Evolutionary conservation across 2,329 filamentous ascomycete species (phyloP).

Genomic region (Ascosphaera apis): DNA sequence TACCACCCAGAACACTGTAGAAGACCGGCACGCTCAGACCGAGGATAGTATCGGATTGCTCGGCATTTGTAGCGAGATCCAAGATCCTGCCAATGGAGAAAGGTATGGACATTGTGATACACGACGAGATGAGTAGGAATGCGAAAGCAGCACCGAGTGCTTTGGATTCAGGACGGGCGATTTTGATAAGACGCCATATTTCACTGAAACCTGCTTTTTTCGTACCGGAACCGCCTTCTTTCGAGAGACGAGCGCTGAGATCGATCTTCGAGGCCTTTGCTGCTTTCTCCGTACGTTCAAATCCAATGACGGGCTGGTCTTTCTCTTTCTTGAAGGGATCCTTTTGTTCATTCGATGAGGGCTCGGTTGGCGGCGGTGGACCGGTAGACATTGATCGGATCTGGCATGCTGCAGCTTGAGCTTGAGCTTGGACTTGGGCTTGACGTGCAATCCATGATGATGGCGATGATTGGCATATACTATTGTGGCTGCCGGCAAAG

Average conservation of each 20-base stretch:
- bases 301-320: constrained; percentile 33
- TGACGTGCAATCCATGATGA: constrained; percentile 3
- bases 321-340: constrained; percentile 13
- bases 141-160: constrained; percentile 59
- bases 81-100: constrained; percentile 93
- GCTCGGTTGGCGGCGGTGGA: too few relatives aligned
- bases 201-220: constrained; percentile 44
- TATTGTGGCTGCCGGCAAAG: background rate
- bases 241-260: constrained; percentile 64
- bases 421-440: background rate
- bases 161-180: constrained; percentile 63
- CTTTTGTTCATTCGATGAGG: too few relatives aligned
- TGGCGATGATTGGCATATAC: background rate
- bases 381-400: background rate
- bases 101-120: constrained; percentile 86
- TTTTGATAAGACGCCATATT: constrained; percentile 68
- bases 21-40: constrained; percentile 72
- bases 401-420: background rate
- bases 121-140: constrained; percentile 70
- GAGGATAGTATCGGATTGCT: constrained; percentile 47
- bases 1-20: constrained; percentile 52
- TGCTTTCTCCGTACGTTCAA: constrained; percentile 60
- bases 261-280: constrained; percentile 74
- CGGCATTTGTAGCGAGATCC: constrained; percentile 62
- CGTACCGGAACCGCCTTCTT: constrained; percentile 36